Conservation (phyloP, 1,284 basidiomycete species). For the Apiotrichum akiyoshidainum region DNA sequence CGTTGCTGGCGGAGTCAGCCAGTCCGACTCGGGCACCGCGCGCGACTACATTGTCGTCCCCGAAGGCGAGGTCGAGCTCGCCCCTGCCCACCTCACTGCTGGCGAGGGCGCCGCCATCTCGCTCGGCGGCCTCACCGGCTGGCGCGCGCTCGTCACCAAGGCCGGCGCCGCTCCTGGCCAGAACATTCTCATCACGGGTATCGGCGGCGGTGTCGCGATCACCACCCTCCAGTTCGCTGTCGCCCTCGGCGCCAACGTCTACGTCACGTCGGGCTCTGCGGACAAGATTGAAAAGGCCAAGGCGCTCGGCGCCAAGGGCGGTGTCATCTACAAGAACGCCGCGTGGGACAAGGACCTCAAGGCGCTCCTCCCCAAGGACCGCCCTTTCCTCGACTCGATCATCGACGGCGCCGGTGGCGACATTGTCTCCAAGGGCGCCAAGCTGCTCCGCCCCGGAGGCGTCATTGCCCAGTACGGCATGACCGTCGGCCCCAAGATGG, state of each 20-base stretch:
- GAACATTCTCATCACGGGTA: conserved; percentile 22
- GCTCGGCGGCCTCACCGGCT: conserved; percentile 17
- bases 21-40: conserved; percentile 16
- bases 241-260: conserved; percentile 17
- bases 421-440: conserved; percentile 13
- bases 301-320: conserved; percentile 19
- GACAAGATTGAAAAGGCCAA: conserved; percentile 17
- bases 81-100: conserved; percentile 14
- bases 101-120: conserved; percentile 17
- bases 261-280: conserved; percentile 10
- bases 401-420: conserved; percentile 21
- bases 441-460: conserved; percentile 17
- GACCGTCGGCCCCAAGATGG: conserved; percentile 22
- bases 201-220: conserved; percentile 22
- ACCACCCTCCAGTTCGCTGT: conserved; percentile 20
- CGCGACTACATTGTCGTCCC: conserved; percentile 18
- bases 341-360: conserved; percentile 24
- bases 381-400: conserved; percentile 20
- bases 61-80: conserved; percentile 20
- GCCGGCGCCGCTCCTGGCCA: conserved; percentile 14
- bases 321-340: conserved; percentile 16
- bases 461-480: conserved; percentile 24
- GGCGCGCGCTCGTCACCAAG: conserved; percentile 21
- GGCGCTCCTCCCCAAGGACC: conserved; percentile 15
- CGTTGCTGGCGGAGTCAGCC: conserved; percentile 14